Evolutionary conservation across 2,329 filamentous ascomycete species (phyloP).

Genomic region (Pseudocercospora pini-densiflorae): DNA sequence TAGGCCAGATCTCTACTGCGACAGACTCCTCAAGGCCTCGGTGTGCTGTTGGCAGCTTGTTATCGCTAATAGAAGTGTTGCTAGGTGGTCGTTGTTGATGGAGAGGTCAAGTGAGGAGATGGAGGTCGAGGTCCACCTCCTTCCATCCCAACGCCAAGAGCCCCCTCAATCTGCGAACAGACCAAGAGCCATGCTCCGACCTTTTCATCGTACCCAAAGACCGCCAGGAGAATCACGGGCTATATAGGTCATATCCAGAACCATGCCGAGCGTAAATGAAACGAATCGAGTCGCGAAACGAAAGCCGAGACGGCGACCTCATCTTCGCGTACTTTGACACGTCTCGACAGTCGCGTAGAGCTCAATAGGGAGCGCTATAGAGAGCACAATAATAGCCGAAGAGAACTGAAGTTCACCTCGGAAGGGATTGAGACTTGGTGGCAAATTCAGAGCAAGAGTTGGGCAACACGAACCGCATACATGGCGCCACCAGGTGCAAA

Average conservation of each 20-base stretch:
- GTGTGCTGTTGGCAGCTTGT: not conserved
- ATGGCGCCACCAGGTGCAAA: not conserved
- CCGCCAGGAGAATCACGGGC: not conserved
- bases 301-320: conserved; percentile 1
- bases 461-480: not conserved
- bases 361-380: not conserved
- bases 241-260: not conserved
- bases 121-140: not conserved
- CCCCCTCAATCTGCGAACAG: too few relatives aligned
- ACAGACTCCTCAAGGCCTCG: too few relatives aligned
- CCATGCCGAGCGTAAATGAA: not conserved
- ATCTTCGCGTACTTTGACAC: not conserved
- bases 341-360: not conserved
- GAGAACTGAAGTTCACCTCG: not conserved
- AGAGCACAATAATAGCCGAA: not conserved
- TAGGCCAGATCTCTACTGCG: too few relatives aligned
- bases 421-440: too few relatives aligned
- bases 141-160: not conserved
- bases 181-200: not conserved
- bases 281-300: conserved; percentile 7
- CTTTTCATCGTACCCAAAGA: too few relatives aligned
- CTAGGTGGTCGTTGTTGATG: not conserved
- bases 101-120: not conserved
- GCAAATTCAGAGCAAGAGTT: too few relatives aligned
- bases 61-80: not conserved